phyloP scores from a whole-genome alignment of 225 moss, liverwort and hornwort genomes.

The Ulota crispa region DNA sequence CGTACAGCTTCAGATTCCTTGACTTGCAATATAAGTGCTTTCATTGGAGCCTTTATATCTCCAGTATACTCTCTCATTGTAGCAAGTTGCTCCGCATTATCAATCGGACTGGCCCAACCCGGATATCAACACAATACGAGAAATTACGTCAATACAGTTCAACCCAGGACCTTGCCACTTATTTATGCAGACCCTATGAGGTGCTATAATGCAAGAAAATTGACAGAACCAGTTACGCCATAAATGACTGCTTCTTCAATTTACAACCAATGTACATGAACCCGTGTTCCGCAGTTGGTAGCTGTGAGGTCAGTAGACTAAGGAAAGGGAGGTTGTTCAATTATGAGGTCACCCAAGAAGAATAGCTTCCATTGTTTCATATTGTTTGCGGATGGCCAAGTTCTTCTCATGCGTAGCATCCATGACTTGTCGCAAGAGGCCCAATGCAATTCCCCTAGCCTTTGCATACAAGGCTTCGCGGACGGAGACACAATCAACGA shows the following conservation, averaged over 20 bases:
- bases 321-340: not conserved
- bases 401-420: conserved; percentile 56
- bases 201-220: not conserved
- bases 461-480: conserved; percentile 60
- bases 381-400: conserved; percentile 46
- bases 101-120: conserved; percentile 50
- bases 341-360: conserved; percentile 50
- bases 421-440: conserved; percentile 63
- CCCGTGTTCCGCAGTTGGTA: not conserved
- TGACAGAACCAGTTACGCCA: not conserved
- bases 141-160: not conserved
- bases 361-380: conserved; percentile 52
- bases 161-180: not conserved
- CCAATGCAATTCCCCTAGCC: conserved; percentile 43
- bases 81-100: conserved; percentile 68
- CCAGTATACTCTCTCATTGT: conserved; percentile 47
- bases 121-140: not conserved
- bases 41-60: conserved; percentile 51
- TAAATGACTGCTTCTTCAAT: not conserved
- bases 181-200: not conserved
- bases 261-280: not conserved
- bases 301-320: not conserved
- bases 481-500: conserved; percentile 61
- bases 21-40: conserved; percentile 54
- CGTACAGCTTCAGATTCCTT: conserved; percentile 54